Evolutionary conservation across 148 eudicot genomes (phyloP).

Genomic region (Nyssa sinensis): DNA sequence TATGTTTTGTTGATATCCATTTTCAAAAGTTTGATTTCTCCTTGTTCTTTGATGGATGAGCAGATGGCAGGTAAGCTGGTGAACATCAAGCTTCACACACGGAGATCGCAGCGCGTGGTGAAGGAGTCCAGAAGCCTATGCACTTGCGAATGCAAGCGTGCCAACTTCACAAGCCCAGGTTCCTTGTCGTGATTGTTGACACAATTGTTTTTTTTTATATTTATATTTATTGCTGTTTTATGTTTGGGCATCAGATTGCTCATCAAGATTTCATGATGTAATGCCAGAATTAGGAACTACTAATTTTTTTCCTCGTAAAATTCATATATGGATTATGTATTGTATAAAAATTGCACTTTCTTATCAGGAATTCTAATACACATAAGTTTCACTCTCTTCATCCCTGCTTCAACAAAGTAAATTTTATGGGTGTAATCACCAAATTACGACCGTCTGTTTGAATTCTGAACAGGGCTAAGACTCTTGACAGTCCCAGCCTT

Average conservation of each 20-base stretch:
- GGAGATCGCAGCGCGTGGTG: conserved; percentile 83
- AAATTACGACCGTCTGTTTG: too few relatives aligned
- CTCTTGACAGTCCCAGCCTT: too few relatives aligned
- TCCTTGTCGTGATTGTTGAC: conserved; percentile 12
- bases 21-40: not conserved
- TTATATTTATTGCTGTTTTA: not conserved
- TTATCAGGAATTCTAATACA: not conserved
- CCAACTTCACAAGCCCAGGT: conserved; percentile 45
- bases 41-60: conserved; percentile 15
- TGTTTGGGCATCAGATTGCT: not conserved
- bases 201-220: not conserved
- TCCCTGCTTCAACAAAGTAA: too few relatives aligned
- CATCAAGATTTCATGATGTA: not conserved
- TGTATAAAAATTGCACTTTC: not conserved
- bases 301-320: not conserved
- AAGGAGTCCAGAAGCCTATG: conserved; percentile 78
- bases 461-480: too few relatives aligned
- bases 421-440: too few relatives aligned
- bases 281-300: not conserved
- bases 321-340: not conserved
- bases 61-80: conserved; percentile 94
- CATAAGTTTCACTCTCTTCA: not conserved
- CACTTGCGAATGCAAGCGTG: conserved; percentile 69
- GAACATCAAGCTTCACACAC: conserved; percentile 86
- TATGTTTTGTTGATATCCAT: not conserved